Evolutionary conservation across 2,329 filamentous ascomycete genomes (phyloP).

Genomic region (Cladophialophora chaetospira): DNA sequence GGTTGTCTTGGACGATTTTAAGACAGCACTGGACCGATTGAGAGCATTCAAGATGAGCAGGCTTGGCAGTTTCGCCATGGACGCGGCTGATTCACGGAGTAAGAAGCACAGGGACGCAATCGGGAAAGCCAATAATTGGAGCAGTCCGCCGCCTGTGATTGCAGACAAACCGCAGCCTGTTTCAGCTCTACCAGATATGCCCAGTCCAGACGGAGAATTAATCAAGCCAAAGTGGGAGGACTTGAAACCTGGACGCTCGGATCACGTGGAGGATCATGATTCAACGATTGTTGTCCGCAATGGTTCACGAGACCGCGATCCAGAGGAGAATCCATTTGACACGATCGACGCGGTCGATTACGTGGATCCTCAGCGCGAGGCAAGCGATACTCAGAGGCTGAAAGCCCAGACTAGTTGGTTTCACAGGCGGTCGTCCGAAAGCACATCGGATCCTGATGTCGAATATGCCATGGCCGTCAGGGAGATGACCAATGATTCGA

Average conservation of each 20-base stretch:
- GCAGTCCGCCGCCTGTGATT: constrained; percentile 21
- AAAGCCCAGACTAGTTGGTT: constrained; percentile 24
- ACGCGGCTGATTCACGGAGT: constrained; percentile 22
- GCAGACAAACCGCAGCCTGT: constrained; percentile 22
- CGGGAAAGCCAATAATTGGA: constrained; percentile 28
- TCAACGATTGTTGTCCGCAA: constrained; percentile 22
- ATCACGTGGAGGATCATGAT: constrained; percentile 23
- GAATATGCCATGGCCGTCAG: constrained; percentile 33
- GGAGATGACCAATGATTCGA: constrained; percentile 29
- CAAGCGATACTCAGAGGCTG: constrained; percentile 28
- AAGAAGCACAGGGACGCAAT: constrained; percentile 30
- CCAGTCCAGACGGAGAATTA: constrained; percentile 25
- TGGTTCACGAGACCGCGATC: constrained; percentile 32
- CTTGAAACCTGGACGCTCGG: constrained; percentile 18
- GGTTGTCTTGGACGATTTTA: constrained; percentile 64
- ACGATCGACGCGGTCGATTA: constrained; percentile 30
- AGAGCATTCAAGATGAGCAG: constrained; percentile 34
- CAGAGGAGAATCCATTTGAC: constrained; percentile 29
- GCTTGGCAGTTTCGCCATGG: constrained; percentile 34
- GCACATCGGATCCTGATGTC: constrained; percentile 28
- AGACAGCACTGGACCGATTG: constrained; percentile 48
- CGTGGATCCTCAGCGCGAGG: constrained; percentile 26
- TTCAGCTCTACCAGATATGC: constrained; percentile 17
- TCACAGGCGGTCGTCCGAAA: constrained; percentile 21
- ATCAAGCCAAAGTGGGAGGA: constrained; percentile 23